Evolutionary conservation across 192 early-diverging fungal genomes (phyloP).

Genomic region (Jimgerdemannia lactiflua): DNA sequence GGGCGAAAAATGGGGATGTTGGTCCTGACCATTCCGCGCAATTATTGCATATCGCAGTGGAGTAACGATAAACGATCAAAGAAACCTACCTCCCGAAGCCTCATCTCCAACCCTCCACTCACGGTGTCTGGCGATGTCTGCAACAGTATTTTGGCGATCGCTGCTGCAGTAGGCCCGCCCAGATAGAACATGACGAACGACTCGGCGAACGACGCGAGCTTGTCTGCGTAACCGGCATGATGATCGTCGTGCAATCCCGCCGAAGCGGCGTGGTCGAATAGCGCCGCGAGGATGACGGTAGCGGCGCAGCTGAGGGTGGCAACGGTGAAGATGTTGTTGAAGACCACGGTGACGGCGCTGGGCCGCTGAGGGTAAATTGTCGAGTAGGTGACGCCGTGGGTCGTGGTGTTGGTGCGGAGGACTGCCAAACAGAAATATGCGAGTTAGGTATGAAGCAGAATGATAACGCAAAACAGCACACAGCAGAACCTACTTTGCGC

Average conservation of each 20-base stretch:
- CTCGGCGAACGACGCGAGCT: conserved; percentile 41
- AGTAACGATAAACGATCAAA: background rate
- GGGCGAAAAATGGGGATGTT: background rate
- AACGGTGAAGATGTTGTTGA: conserved; percentile 38
- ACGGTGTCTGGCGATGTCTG: conserved; percentile 43
- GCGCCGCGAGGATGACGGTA: conserved; percentile 19
- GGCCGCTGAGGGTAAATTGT: conserved; percentile 21
- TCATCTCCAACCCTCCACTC: background rate
- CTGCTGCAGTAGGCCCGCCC: conserved; percentile 43
- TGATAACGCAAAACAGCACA: background rate
- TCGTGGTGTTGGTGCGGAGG: conserved; percentile 10
- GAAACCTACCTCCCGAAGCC: background rate
- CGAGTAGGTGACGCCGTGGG: conserved; percentile 32
- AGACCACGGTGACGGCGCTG: conserved; percentile 20
- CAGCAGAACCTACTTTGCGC: conserved; percentile 34
- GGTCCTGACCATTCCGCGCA: too few species aligned
- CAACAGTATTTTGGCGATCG: conserved; percentile 45
- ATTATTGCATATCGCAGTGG: too few species aligned
- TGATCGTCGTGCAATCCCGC: conserved; percentile 15
- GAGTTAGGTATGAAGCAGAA: background rate
- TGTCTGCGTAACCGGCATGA: conserved; percentile 34
- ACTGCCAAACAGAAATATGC: background rate
- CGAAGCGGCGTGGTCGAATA: conserved; percentile 14
- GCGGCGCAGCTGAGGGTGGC: conserved; percentile 31
- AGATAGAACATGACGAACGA: conserved; percentile 46